Conservation (phyloP, 208 protist species). For the Acanthamoeba triangularis region DNA sequence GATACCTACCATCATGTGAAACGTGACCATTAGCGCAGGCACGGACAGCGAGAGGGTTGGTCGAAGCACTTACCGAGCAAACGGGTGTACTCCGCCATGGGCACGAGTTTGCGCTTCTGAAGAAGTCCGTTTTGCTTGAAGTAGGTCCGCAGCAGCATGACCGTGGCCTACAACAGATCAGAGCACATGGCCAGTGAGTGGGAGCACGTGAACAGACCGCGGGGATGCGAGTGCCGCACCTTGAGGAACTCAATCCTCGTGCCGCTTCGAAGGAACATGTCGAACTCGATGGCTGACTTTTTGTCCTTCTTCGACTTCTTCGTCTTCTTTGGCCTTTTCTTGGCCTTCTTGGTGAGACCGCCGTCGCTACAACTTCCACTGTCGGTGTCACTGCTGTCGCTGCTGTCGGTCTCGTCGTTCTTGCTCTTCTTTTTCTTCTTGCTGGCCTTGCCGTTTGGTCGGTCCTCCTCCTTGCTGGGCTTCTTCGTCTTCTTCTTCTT, state of each 20-base stretch:
- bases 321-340: conserved; percentile 9
- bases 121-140: conserved; percentile 31
- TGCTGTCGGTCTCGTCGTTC: not conserved
- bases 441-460: not conserved
- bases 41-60: not conserved
- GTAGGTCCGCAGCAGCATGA: conserved; percentile 35
- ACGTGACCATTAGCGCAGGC: not conserved
- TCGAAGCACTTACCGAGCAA: not conserved
- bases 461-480: not conserved
- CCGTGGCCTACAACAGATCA: not conserved
- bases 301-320: not conserved
- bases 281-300: conserved; percentile 5
- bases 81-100: conserved; percentile 16
- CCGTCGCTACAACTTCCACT: not conserved
- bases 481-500: conserved; percentile 18
- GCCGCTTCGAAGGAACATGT: conserved; percentile 25
- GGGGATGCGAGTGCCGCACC: not conserved
- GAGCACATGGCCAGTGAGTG: not conserved
- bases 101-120: conserved; percentile 42
- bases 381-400: not conserved
- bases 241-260: conserved; percentile 35
- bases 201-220: not conserved
- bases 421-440: not conserved
- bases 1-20: not conserved
- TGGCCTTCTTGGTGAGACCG: not conserved